Evolutionary conservation across 208 protist genomes (phyloP), one percentile per base, ranked within the genome.

Genomic region (Leishmania gerbilli): DNA sequence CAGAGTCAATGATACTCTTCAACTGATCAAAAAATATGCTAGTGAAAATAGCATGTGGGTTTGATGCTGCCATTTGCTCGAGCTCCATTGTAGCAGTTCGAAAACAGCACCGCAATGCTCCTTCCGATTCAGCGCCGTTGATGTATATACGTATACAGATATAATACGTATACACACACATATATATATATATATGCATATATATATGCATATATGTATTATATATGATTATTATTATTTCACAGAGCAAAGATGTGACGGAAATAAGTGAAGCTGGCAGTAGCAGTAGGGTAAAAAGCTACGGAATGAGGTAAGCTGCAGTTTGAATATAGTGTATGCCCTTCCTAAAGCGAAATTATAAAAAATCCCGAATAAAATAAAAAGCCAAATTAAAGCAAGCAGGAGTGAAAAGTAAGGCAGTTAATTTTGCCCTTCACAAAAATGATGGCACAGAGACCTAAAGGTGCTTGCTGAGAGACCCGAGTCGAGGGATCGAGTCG

Each of bases 1-100:
- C 40, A 21, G 64, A 74, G 27, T 90, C 82, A 24, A 91, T 88
- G 42, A 79, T 55, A 19, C 42, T n/a, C 13, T 58, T 83, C 42
- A 90, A 75, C 19, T 77, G 17, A 37, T 79, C 37, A 67, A 82
- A 83, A 79, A 74, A 71, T 1, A 55, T 42, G 42, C n/a, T 84
- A 58, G 45, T 69, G 34, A 71, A 74, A 77, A 74, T 42, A 51
- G 56, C 49, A 77, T 51, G 62, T 40, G 34, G 34, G 60, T 64
- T 42, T 17, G 34, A 19, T 51, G 40, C 24, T 9, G n/a, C 4
- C 13, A 47, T 40, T 45, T 77, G 3, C 17, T 65, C 21, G 9
- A 31, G 15, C 74, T 77, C 37, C 74, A 77, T 76, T 37, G 31
- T 34, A 15, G 15, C 8, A 42, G 3, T 55, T 27, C 27, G 15